Conservation (phyloP, 345 rosid genomes). For the Mangifera indica region DNA sequence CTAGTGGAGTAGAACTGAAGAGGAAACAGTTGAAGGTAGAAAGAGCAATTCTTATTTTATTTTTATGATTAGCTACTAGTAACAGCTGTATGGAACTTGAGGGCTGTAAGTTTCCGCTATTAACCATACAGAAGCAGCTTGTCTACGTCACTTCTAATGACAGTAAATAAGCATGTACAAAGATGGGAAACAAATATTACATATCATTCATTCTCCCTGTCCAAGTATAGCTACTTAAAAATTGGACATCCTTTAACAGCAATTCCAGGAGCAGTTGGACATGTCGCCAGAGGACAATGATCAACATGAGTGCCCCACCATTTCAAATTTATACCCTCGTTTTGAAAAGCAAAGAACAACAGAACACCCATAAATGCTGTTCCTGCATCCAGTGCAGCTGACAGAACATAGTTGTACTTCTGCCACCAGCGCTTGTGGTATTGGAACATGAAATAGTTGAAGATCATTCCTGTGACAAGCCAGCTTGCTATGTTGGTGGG, state of each 20-base stretch:
- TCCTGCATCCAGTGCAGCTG: constrained; percentile 96
- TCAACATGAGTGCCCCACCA: constrained; percentile 96
- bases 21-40: not conserved
- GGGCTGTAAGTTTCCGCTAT: not conserved
- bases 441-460: constrained; percentile 88
- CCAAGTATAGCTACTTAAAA: constrained; percentile 6
- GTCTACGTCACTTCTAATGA: not conserved
- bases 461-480: constrained; percentile 85
- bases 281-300: constrained; percentile 88
- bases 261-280: constrained; percentile 91
- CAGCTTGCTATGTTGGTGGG: constrained; percentile 99
- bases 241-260: constrained; percentile 29
- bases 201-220: not conserved
- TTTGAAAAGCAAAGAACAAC: constrained; percentile 86
- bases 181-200: not conserved
- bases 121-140: not conserved
- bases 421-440: constrained; percentile 98
- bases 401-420: constrained; percentile 91
- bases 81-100: not conserved
- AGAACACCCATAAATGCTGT: constrained; percentile 98
- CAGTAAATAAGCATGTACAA: constrained; percentile 6
- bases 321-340: constrained; percentile 48
- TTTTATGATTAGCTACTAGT: not conserved
- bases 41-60: not conserved
- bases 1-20: too few species aligned